Conservation (phyloP, 306 rosid species). For the Citrullus amarus region DNA sequence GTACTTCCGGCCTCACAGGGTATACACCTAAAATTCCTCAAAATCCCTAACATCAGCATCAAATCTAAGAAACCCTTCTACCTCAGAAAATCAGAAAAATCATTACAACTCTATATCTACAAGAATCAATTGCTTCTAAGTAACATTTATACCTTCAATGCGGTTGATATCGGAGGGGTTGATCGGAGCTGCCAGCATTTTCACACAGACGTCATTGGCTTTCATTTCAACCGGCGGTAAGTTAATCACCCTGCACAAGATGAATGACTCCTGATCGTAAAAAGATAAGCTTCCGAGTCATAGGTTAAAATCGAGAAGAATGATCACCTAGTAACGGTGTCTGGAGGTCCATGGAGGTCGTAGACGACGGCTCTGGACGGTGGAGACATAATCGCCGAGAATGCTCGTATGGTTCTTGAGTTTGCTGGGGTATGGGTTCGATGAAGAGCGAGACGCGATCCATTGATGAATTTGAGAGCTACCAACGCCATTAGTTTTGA, state of each 20-base stretch:
- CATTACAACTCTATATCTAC: neutral
- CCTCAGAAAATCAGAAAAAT: neutral
- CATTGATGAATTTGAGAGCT: neutral
- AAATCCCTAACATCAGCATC: neutral
- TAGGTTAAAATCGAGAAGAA: neutral
- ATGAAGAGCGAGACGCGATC: neutral
- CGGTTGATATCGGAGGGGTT: conserved; percentile 85
- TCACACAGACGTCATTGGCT: conserved; percentile 74
- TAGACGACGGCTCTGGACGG: conserved; percentile 84
- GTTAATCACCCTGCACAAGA: conserved; percentile 32
- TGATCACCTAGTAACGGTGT: conserved; percentile 39
- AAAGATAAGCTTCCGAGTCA: neutral
- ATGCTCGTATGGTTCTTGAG: conserved; percentile 19
- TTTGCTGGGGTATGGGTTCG: neutral
- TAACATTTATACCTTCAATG: conserved; percentile 40
- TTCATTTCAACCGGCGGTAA: conserved; percentile 53
- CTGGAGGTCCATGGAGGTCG: conserved; percentile 69
- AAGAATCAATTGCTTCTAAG: neutral
- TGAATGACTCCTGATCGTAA: neutral
- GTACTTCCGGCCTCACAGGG: conserved; percentile 75
- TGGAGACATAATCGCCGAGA: conserved; percentile 56
- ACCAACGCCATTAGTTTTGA: neutral
- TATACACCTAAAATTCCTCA: conserved; percentile 43
- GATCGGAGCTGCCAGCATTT: conserved; percentile 83
- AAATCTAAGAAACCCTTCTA: neutral